Evolutionary conservation across 2,329 filamentous ascomycete species (phyloP), one percentile per base, ranked within the genome.

Genomic region (Camillea tinctor): DNA sequence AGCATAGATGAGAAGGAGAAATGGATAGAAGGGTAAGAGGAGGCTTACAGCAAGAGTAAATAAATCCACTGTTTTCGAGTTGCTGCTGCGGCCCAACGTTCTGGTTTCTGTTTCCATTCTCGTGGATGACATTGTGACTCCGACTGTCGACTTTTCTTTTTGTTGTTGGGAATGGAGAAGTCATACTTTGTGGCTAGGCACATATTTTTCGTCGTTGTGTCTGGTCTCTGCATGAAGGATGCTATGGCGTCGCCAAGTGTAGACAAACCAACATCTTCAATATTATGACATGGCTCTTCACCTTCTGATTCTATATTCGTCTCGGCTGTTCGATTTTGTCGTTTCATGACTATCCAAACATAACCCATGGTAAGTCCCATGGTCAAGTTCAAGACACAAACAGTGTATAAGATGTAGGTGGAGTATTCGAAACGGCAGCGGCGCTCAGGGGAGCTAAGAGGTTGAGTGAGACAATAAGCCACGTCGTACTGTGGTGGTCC

Each of bases 191-290:
- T 66, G 2, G 65, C 64, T 2, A 70, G 59, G 51, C 70, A 70
- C 65, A 72, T 70, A 8, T 62, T 59, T 4, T 53, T 22, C 2
- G 70, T 73, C 2, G 60, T 67, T 2, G 22, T n/a, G 30, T 72
- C 71, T 1, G 67, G 68, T 1, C 48, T 50, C 3, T 60, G 60
- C 60, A 72, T 64, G 53, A 72, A 73, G 0, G 69, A 72, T 2
- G 60, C 58, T 8, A 72, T 68, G 15, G 70, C 68, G 58, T 73
- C 69, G 20, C 71, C 68, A 17, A 73, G 61, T 1, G 71, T 74
- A 40, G 64, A 69, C 1, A 71, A 21, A 2, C 61, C 23, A 3
- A 21, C 17, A 6, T 61, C 55, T 50, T 44, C 58, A 0, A 30
- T 40, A 23, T 19, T 50, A 2, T 55, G 52, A 51, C 19, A 20